Evolutionary conservation across 1,284 basidiomycete genomes (phyloP), one percentile per base, ranked within the genome.

Genomic region (Ustilago trichophora): DNA sequence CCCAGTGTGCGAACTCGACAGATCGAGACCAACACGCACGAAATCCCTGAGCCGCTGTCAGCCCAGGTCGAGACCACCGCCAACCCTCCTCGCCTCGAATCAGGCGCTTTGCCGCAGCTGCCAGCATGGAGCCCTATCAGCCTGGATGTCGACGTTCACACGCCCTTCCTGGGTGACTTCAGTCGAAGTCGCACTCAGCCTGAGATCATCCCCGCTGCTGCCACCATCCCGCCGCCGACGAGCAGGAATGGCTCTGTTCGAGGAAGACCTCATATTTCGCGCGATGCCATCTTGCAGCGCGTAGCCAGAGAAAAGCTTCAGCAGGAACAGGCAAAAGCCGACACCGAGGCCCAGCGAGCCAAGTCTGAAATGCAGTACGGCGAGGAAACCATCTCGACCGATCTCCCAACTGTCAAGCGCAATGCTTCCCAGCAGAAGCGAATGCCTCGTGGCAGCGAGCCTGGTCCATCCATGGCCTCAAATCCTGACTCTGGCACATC

Each of bases 81-180:
- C 3, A 22, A 4, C 37, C 21, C 47, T 49, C 25, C 35, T 21
- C 43, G 36, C n/a, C 21, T 34, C 12, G 40, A 32, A 13, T 29
- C 46, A 29, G 43, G n/a, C 11, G 37, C 48, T 5, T 46, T 76
- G 53, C 76, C 76, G 9, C 64, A 60, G 29, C 53, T 80, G 16
- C 78, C 78, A 6, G 72, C 58, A 19, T 80, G 77, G 78, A 73
- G 62, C 32, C 77, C 78, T 8, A 64, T 80, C 37, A 63, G 59
- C 29, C 31, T 74, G 10, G 55, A 67, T 19, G 70, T 49, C 8
- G 49, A 56, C 26, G 32, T 62, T 13, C 50, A 38, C 6, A 42
- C 48, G 5, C 34, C 64, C 26, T 11, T 53, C n/a, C 48, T 55
- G 19, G 43, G 34, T 11, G 57, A 59, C 25, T 34, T 52, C 6